A percentile compares a stretch with the other conserved stretches of the same genome.
These are phyloP conservation scores for Aspergillus cavernicola DNA, from an alignment of 495 filamentous ascomycete genomes.

Conservation along the genomic window DNA sequence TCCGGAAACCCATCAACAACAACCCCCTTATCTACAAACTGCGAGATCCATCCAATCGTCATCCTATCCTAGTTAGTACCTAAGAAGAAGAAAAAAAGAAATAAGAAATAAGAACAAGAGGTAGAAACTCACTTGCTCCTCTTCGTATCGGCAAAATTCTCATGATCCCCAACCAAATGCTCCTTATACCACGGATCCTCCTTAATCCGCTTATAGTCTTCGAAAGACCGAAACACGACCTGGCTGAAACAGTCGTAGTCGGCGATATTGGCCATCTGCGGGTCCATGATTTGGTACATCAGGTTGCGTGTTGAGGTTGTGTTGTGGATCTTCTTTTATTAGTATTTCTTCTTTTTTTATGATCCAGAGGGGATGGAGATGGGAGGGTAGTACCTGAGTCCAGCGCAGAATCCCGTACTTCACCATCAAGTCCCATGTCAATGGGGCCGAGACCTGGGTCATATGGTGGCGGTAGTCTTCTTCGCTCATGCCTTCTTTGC, in stretches of 20 bases:
- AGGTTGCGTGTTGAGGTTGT: slow-evolving; percentile 26
- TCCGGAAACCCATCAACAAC: slow-evolving; percentile 2
- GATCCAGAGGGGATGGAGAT: too few relatives aligned
- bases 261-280: slow-evolving; percentile 34
- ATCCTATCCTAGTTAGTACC: slow-evolving; percentile 17
- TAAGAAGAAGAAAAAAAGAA: not conserved
- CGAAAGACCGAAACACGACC: slow-evolving; percentile 39
- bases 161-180: slow-evolving; percentile 37
- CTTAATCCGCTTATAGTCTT: slow-evolving; percentile 39
- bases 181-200: slow-evolving; percentile 37
- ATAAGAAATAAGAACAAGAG: too few relatives aligned
- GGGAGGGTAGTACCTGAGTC: too few relatives aligned
- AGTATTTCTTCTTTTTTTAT: too few relatives aligned
- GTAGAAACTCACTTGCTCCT: slow-evolving; percentile 32
- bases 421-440: slow-evolving; percentile 42
- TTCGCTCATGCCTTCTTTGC: slow-evolving; percentile 46
- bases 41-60: slow-evolving; percentile 34
- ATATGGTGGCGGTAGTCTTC: slow-evolving; percentile 47
- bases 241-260: slow-evolving; percentile 49
- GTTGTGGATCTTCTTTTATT: slow-evolving; percentile 33
- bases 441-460: slow-evolving; percentile 38
- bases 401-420: slow-evolving; percentile 42
- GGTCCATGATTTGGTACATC: slow-evolving; percentile 40
- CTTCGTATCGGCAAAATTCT: slow-evolving; percentile 46
- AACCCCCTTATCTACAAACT: slow-evolving; percentile 9